Evolutionary conservation across 129 eudicot species (phyloP), one percentile per base, ranked within the genome.

Genomic region (Mikania micrantha): DNA sequence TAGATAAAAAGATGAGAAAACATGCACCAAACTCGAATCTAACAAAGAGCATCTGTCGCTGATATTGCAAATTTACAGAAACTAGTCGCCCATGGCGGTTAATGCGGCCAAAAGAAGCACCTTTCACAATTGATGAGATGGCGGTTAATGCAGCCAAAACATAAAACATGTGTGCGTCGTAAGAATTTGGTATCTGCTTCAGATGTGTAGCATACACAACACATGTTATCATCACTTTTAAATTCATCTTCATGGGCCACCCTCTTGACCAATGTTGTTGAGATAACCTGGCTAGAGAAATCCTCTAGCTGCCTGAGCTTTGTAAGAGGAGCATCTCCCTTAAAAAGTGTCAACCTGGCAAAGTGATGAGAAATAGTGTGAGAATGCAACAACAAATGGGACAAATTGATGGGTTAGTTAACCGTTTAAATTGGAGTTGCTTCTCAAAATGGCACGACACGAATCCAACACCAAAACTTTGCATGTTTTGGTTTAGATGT

Each of bases 81-180:
- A n/a, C n/a, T n/a, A n/a, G n/a, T n/a, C n/a, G n/a, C n/a, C n/a
- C n/a, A n/a, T n/a, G n/a, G n/a, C n/a, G n/a, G n/a, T n/a, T n/a
- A n/a, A n/a, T n/a, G n/a, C n/a, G n/a, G n/a, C n/a, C n/a, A n/a
- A 60, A 93, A 93, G 92, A 93, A 93, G 82, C 98, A 93, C 78
- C 96, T 88, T 66, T 84, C 85, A 77, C 98, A 84, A 69, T 93
- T 88, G 13, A 88, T 87, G 47, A 93, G 92, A 79, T 93, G 98
- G 44, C 96, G 82, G 16, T 95, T 84, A 48, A 93, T 84, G 90
- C 98, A 93, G 39, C 96, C 94, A 17, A 70, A 89, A 81, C 98
- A 93, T 16, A 96, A 93, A 15, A 69, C 64, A 48, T 93, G 98
- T 31, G 91, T 77, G 59, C 96, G 89, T 2, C 96, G 96, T 52